A percentile compares a stretch with the other conserved stretches of the same genome.
Conservation (phyloP, 306 rosid genomes). For the Ammopiptanthus mongolicus region DNA sequence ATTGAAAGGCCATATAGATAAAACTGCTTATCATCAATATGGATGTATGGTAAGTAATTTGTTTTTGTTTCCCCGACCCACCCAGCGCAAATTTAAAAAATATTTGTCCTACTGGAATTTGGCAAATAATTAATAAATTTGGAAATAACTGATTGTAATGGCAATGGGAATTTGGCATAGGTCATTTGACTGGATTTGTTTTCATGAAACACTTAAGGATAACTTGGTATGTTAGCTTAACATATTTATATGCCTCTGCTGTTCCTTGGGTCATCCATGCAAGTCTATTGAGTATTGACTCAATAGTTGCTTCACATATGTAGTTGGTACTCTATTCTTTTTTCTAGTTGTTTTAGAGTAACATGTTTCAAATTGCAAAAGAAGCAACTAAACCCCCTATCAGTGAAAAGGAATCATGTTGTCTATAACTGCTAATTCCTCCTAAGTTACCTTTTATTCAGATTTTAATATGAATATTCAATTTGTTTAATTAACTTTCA, state of each 20-base stretch:
- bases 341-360: not conserved
- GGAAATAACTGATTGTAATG: not conserved
- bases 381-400: not conserved
- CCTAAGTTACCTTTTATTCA: not conserved
- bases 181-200: not conserved
- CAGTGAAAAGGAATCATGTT: constrained; percentile 2
- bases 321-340: not conserved
- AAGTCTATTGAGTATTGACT: not conserved
- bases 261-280: not conserved
- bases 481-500: constrained; percentile 28
- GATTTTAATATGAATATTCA: not conserved
- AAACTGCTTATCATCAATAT: constrained; percentile 71
- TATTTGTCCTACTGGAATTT: not conserved
- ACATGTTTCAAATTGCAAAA: not conserved
- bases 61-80: not conserved
- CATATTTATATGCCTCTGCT: not conserved
- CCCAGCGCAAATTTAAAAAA: not conserved
- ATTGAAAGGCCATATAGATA: constrained; percentile 60
- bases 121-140: constrained; percentile 3
- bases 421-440: not conserved
- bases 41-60: constrained; percentile 71
- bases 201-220: not conserved
- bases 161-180: not conserved
- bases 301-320: not conserved
- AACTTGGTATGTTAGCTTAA: not conserved